phyloP scores from a whole-genome alignment of 2,329 filamentous ascomycete genomes.

The Ophiostoma angusticollis region DNA sequence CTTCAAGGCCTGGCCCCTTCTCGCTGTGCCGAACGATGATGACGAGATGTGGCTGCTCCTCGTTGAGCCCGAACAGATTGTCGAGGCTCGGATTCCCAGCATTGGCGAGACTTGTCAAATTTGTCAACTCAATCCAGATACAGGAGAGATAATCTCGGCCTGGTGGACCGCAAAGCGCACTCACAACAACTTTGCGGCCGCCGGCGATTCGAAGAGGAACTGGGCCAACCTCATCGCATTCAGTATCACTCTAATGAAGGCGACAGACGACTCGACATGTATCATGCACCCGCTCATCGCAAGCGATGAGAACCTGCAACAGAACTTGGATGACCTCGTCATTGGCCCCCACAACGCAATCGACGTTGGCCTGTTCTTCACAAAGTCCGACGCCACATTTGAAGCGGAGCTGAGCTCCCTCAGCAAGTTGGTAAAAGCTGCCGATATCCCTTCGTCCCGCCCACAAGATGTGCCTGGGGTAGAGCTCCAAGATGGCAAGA shows the following conservation, averaged over 20 bases:
- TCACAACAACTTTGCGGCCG: slow-evolving; percentile 9
- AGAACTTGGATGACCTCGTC: slow-evolving; percentile 1
- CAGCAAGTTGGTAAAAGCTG: slow-evolving; percentile 7
- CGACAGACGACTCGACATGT: neutral
- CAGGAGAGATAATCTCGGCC: neutral
- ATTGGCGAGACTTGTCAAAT: slow-evolving; percentile 12
- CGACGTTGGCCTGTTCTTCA: slow-evolving; percentile 10
- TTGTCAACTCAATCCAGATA: slow-evolving; percentile 2
- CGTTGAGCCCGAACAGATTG: slow-evolving; percentile 2
- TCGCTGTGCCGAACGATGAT: slow-evolving; percentile 2
- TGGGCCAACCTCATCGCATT: slow-evolving; percentile 11
- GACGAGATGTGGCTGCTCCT: slow-evolving; percentile 13
- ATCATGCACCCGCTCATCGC: slow-evolving; percentile 8
- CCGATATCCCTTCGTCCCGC: neutral
- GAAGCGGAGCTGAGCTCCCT: slow-evolving; percentile 13
- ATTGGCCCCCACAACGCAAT: slow-evolving; percentile 8
- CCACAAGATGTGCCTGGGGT: neutral
- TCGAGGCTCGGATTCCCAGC: slow-evolving; percentile 6
- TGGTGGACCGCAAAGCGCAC: slow-evolving; percentile 11
- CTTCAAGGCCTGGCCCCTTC: slow-evolving; percentile 12
- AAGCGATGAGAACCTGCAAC: neutral
- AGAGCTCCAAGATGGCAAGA: neutral
- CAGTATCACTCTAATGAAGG: slow-evolving; percentile 7
- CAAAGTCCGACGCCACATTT: slow-evolving; percentile 11
- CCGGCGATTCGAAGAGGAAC: neutral